Evolutionary conservation across 805 yeast species (phyloP), one percentile per base, ranked within the genome.

Genomic region (Yamadazyma ubonensis): DNA sequence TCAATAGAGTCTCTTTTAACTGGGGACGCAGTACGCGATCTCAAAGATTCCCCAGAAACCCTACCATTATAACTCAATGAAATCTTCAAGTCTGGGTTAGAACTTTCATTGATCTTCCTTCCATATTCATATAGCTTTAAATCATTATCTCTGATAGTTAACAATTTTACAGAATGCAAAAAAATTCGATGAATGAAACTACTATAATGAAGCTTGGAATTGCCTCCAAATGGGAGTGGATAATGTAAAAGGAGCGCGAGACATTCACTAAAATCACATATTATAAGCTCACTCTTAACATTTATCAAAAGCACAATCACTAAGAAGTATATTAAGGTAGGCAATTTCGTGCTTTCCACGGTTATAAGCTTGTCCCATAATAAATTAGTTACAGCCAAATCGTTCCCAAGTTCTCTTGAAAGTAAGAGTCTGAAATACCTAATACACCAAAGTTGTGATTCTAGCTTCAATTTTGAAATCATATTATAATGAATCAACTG

Each of bases 381-480:
- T 18, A 58, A 49, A 16, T 68, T 56, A 0, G 70, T 55, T 14
- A 56, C 50, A 17, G 57, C 57, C 35, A 64, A 44, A 19, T 65
- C 59, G 36, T 57, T 46, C 1, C 77, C 79, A 20, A 77, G 52
- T 46, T 77, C 82, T 37, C 82, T 55, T 5, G 70, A 57, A 12
- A 75, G 55, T 3, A 76, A 44, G 25, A 77, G 56, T 18, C 81
- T 54, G 20, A 72, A 65, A 54, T 71, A 77, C 31, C 82, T 51
- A n/a, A 77, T 71, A 18, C 75, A 60, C 81, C 81, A 77, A 30
- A 77, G 61, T 38, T 75, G 75, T 2, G 77, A 65, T 43, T 75
- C 81, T 5, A 75, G 54, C 42, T 65, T 62, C 27, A 74, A 58
- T 45, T 67, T 70, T 35, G 65, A 68, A 11, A 66, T 54, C 28